Conservation (phyloP, 2,329 filamentous ascomycete genomes). For the Escovopsis sp. region DNA sequence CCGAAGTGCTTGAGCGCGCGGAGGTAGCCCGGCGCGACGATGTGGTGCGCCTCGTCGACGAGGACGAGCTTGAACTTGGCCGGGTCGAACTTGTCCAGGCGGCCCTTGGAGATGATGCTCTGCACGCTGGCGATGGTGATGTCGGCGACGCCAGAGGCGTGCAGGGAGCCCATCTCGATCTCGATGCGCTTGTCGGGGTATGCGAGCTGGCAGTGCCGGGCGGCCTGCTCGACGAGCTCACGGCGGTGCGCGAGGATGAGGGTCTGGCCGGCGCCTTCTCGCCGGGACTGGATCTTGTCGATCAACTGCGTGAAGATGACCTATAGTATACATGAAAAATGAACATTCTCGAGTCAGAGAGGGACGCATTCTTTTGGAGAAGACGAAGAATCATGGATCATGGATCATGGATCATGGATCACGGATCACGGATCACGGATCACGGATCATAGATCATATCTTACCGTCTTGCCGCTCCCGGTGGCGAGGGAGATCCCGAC, state of each 20-base stretch:
- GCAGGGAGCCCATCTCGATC: constrained; percentile 74
- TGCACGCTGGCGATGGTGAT: constrained; percentile 87
- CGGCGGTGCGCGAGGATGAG: constrained; percentile 84
- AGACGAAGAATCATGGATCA: background rate
- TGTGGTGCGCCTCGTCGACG: constrained; percentile 95
- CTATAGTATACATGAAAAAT: too few relatives aligned
- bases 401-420: background rate
- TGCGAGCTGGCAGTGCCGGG: constrained; percentile 62
- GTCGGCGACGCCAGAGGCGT: constrained; percentile 68
- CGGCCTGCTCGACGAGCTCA: constrained; percentile 90
- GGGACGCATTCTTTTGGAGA: background rate
- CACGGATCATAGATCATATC: background rate
- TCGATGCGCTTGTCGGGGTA: constrained; percentile 75
- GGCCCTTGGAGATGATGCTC: constrained; percentile 62
- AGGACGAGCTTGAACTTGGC: constrained; percentile 72
- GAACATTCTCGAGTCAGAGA: background rate
- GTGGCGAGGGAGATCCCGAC: constrained; percentile 78
- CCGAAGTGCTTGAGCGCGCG: constrained; percentile 65
- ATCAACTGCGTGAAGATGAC: constrained; percentile 96
- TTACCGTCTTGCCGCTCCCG: constrained; percentile 74
- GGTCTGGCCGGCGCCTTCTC: constrained; percentile 49
- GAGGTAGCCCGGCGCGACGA: constrained; percentile 72
- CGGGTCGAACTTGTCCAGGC: constrained; percentile 74
- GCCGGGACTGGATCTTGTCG: constrained; percentile 47
- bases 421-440: too few relatives aligned